Base-by-base conservation (phyloP, 73 alveolate species). In the Paramecium primaurelia region DNA sequence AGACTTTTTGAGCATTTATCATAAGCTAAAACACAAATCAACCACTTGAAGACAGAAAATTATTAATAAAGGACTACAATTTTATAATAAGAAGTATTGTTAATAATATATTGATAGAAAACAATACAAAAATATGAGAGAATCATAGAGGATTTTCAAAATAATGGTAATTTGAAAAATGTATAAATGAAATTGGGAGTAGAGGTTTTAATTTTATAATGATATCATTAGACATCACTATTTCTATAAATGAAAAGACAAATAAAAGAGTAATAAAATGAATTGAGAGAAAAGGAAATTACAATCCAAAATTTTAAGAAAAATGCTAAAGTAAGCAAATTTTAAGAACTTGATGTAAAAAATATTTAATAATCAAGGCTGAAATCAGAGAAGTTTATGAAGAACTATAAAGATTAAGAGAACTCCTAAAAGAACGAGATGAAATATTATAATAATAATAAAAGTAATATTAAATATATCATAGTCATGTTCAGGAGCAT, bases 181-280 rank as follows among this genome's bases (percentile, higher is more conserved):
- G 71, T 80, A 0, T 18, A 80, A 44, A 80, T 80, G 91, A 80
- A 80, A 80, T 80, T 80, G 30, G 91, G 91, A 80, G 91, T 80
- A 14, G 91, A 80, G 58, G 87, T 73, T 12, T 2, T 8, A 37
- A 73, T 36, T 8, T 1, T n/a, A 16, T 36, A 73, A 12, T 36
- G 32, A 73, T 34, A 73, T 40, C 3, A 5, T 36, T 73, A 73
- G 87, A 80, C 91, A n/a, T 80, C 91, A 8, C 26, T 80, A 47
- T 80, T 80, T 49, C 45, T 80, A 0, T 80, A 80, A 47, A 80
- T 80, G 91, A 80, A 80, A 47, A 80, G 75, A 22, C 38, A 80
- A 47, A 42, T 80, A 10, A 80, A 80, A 26, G 91, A 80, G 75
- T 49, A 80, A 47, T 18, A 80, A 47, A 44, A 25, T 80, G 91